Conservation (phyloP, 441 rosid genomes). For the Breynia disticha region DNA sequence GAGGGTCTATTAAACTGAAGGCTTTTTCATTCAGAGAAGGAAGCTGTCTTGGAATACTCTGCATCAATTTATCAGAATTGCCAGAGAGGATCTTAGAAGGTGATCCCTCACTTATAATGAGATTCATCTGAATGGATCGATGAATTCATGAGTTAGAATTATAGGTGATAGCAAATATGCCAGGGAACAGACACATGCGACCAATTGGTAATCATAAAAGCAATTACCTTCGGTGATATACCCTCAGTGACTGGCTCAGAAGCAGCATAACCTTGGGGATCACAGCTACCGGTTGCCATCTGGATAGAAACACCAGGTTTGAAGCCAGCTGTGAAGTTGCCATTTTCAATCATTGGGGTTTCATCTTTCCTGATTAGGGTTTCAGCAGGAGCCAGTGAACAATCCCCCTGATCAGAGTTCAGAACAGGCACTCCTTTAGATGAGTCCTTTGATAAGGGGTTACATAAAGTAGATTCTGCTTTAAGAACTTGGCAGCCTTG, state of each 20-base stretch:
- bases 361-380: constrained; percentile 11
- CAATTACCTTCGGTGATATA: constrained; percentile 32
- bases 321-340: constrained; percentile 2
- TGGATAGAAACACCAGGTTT: background rate
- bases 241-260: constrained; percentile 4
- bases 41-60: constrained; percentile 8
- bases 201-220: constrained; percentile 8
- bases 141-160: constrained; percentile 16
- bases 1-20: constrained; percentile 2
- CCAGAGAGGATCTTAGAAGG: constrained; percentile 2
- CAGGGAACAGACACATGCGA: background rate
- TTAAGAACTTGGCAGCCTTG: constrained; percentile 17
- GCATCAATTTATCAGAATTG: constrained; percentile 7
- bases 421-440: constrained; percentile 13
- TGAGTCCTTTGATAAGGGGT: constrained; percentile 14
- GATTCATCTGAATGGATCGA: constrained; percentile 24
- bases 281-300: background rate
- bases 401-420: constrained; percentile 14
- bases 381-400: constrained; percentile 7
- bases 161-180: constrained; percentile 1
- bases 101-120: constrained; percentile 10
- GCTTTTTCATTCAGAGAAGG: constrained; percentile 10
- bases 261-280: background rate
- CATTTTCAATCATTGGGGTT: constrained; percentile 17
- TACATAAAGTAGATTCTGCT: constrained; percentile 14